Evolutionary conservation across 108 stramenopile genomes (phyloP).

Genomic region (Cyclostephanos tholiformis): DNA sequence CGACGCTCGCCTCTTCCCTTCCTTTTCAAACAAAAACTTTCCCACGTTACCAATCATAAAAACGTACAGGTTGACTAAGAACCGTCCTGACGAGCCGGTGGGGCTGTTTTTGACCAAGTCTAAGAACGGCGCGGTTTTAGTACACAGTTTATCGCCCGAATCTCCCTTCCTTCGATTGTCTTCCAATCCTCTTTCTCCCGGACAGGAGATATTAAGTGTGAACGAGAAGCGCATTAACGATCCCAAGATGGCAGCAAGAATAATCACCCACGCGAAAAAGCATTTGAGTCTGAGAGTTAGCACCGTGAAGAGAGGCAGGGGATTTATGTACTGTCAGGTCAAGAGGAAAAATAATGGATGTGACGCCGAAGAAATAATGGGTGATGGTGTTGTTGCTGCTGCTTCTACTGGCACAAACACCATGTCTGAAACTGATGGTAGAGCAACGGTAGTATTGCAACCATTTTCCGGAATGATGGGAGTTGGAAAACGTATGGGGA

Average conservation of each 20-base stretch:
- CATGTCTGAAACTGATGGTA: neutral
- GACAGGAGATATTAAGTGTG: slow-evolving; percentile 44
- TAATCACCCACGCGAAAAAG: slow-evolving; percentile 32
- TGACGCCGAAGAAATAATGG: slow-evolving; percentile 4
- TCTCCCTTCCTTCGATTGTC: slow-evolving; percentile 26
- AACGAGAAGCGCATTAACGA: slow-evolving; percentile 46
- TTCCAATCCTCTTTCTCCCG: slow-evolving; percentile 8
- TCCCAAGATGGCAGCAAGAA: slow-evolving; percentile 42
- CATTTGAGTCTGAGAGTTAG: slow-evolving; percentile 27
- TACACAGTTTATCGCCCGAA: slow-evolving; percentile 26
- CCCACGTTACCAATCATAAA: slow-evolving; percentile 27
- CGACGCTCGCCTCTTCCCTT: neutral
- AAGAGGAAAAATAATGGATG: slow-evolving; percentile 18
- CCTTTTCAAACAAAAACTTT: slow-evolving; percentile 13
- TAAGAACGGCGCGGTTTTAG: slow-evolving; percentile 42
- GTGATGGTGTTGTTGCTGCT: slow-evolving; percentile 3
- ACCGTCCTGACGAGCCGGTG: slow-evolving; percentile 22
- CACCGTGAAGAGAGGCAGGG: slow-evolving; percentile 19
- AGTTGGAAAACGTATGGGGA: neutral
- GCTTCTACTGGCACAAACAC: neutral
- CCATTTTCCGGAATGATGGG: neutral
- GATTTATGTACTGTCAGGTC: slow-evolving; percentile 44
- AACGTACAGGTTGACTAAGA: slow-evolving; percentile 34
- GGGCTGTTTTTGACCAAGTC: slow-evolving; percentile 35
- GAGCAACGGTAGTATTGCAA: neutral